These are phyloP conservation scores for Dichotomocladium elegans DNA, from an alignment of 371 early-diverging fungal genomes.

Conservation along the genomic window DNA sequence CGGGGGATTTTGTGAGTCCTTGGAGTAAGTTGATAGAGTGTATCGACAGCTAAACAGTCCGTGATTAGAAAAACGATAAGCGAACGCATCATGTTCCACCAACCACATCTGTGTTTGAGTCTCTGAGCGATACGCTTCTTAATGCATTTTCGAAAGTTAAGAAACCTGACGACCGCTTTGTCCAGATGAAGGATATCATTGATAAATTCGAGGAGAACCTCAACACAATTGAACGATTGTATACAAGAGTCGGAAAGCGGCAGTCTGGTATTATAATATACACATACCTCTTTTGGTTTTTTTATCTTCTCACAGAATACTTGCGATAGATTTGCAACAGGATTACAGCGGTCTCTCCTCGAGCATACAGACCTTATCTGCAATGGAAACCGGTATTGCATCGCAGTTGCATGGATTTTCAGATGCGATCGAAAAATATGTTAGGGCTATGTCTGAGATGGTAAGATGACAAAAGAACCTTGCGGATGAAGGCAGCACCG, in stretches of 20 bases:
- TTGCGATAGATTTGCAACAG: constrained; percentile 61
- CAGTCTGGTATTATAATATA: constrained; percentile 38
- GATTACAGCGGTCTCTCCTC: constrained; percentile 77
- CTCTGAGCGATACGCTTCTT: constrained; percentile 69
- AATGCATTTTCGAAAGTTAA: constrained; percentile 90
- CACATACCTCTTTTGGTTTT: neutral
- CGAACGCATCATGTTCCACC: constrained; percentile 26
- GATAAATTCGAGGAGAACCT: constrained; percentile 85
- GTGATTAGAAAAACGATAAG: constrained; percentile 37
- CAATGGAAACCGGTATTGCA: constrained; percentile 82
- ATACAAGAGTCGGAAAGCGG: constrained; percentile 72
- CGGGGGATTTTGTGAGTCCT: constrained; percentile 63
- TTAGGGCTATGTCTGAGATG: constrained; percentile 66
- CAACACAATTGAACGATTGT: constrained; percentile 71
- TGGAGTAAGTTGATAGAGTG: neutral
- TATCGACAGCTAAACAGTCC: neutral
- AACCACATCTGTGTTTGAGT: constrained; percentile 28
- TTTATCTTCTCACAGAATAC: neutral
- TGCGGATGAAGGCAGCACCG: neutral
- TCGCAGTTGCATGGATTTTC: constrained; percentile 72
- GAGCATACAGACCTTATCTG: constrained; percentile 70
- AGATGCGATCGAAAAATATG: constrained; percentile 61
- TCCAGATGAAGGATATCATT: constrained; percentile 74
- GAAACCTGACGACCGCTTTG: constrained; percentile 84
- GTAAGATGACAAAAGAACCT: constrained; percentile 33